Conservation (phyloP, 306 rosid genomes). For the Hippophae rhamnoides region DNA sequence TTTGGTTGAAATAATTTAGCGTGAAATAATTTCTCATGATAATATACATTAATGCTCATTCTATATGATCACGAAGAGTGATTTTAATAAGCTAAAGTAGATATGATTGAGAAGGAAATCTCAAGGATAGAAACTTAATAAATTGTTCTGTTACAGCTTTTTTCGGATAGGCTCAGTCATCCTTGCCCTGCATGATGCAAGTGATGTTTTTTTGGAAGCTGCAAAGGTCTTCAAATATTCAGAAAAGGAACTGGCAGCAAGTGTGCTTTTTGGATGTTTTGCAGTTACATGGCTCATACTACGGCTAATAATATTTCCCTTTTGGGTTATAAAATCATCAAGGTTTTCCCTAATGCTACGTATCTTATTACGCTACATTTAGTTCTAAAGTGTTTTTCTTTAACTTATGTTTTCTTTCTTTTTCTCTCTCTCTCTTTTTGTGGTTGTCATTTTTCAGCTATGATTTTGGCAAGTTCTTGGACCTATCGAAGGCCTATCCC, state of each 20-base stretch:
- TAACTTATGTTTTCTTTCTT: not conserved
- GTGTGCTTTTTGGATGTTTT: constrained; percentile 72
- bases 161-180: constrained; percentile 73
- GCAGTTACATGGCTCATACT: constrained; percentile 74
- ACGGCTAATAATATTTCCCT: constrained; percentile 76
- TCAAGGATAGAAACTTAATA: constrained; percentile 14
- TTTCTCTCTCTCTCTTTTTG: constrained; percentile 9
- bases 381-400: not conserved
- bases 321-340: constrained; percentile 79
- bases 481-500: constrained; percentile 31
- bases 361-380: constrained; percentile 21
- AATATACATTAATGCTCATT: too few relatives aligned
- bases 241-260: constrained; percentile 78
- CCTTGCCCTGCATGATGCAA: constrained; percentile 93
- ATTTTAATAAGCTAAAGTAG: constrained; percentile 9
- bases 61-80: not conserved
- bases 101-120: constrained; percentile 7
- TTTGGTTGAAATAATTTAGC: too few relatives aligned
- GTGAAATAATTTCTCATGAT: not conserved
- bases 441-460: constrained; percentile 49
- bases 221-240: constrained; percentile 95
- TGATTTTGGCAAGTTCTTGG: constrained; percentile 37
- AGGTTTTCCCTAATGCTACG: constrained; percentile 49
- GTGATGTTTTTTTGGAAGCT: constrained; percentile 91
- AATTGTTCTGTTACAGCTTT: constrained; percentile 46